Evolutionary conservation across 257 asterid species (phyloP).

Genomic region (Coffea canephora): DNA sequence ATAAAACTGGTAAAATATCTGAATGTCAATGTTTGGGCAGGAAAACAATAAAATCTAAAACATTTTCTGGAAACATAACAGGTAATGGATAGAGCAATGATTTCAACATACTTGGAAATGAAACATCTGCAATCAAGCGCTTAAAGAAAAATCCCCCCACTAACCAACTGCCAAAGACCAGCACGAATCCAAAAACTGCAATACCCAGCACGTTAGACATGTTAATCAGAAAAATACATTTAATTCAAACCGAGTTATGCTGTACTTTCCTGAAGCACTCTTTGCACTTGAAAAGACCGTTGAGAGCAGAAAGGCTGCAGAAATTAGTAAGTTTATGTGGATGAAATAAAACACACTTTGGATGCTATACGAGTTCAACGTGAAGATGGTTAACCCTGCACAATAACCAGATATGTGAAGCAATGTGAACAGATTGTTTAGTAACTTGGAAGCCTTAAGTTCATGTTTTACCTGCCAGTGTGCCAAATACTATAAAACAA

Average conservation of each 20-base stretch:
- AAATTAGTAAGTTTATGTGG: conserved; percentile 40
- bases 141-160: conserved; percentile 25
- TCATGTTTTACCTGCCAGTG: conserved; percentile 27
- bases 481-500: conserved; percentile 33
- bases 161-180: conserved; percentile 37
- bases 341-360: conserved; percentile 38
- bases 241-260: neutral
- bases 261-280: conserved; percentile 35
- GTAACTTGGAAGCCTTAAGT: neutral
- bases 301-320: conserved; percentile 36
- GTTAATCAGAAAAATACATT: neutral
- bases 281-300: conserved; percentile 29
- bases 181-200: conserved; percentile 32
- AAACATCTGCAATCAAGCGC: conserved; percentile 25
- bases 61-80: neutral
- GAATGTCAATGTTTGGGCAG: neutral
- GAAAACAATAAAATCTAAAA: neutral
- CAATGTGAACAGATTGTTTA: neutral
- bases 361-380: conserved; percentile 32
- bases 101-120: conserved; percentile 36
- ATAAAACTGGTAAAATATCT: neutral
- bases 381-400: conserved; percentile 37
- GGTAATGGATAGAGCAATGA: no score
- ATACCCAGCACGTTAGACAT: neutral
- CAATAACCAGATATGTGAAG: conserved; percentile 14